These are phyloP conservation scores for Dillenia suffruticosa DNA, from an alignment of 164 flowering plant species.

Conservation along the genomic window DNA sequence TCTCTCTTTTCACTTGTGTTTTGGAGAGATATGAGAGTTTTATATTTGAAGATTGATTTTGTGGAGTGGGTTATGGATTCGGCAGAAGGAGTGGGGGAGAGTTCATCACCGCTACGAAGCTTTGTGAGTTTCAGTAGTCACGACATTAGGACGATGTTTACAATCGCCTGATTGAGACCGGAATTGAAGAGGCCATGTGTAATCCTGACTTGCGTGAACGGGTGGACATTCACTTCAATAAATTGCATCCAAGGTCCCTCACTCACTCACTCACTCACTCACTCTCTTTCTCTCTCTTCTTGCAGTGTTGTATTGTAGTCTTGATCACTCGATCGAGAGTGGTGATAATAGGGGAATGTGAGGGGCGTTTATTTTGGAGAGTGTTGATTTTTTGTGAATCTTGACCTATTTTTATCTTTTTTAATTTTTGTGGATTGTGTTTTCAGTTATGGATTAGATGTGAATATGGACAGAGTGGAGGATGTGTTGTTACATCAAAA, in stretches of 20 bases:
- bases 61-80: constrained; percentile 49
- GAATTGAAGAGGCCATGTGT: constrained; percentile 53
- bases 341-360: no score
- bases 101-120: constrained; percentile 76
- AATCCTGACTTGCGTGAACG: constrained; percentile 69
- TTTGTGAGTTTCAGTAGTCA: constrained; percentile 39
- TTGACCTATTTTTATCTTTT: background rate
- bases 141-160: constrained; percentile 67
- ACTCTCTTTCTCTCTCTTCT: no score
- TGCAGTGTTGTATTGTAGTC: no score
- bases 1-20: background rate
- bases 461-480: constrained; percentile 83
- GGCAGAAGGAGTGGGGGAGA: constrained; percentile 88
- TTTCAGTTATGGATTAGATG: constrained; percentile 77
- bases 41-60: background rate
- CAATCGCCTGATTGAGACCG: constrained; percentile 57
- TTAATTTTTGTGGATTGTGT: constrained; percentile 9
- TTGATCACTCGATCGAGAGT: no score
- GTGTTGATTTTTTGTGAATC: no score
- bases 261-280: no score
- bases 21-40: constrained; percentile 3
- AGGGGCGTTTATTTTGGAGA: no score
- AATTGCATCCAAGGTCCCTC: constrained; percentile 73
- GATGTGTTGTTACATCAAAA: constrained; percentile 81
- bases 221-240: constrained; percentile 77